Evolutionary conservation across 2,329 filamentous ascomycete genomes (phyloP).

Genomic region (Epichloe coenophiala): DNA sequence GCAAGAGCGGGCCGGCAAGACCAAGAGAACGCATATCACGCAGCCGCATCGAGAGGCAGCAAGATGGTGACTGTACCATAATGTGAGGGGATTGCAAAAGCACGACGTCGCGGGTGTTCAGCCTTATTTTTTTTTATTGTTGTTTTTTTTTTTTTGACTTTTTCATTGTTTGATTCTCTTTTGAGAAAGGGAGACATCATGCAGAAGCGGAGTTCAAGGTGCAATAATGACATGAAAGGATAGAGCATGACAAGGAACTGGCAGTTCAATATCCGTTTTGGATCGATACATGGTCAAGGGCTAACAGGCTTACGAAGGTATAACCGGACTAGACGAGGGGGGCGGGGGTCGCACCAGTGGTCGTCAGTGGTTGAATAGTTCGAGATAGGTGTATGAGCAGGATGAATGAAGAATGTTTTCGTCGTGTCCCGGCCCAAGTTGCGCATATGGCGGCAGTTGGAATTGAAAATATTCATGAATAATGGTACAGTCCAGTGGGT

Average conservation of each 20-base stretch:
- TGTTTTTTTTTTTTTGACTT: background rate
- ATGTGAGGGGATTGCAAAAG: constrained; percentile 43
- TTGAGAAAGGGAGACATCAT: background rate
- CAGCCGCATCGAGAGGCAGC: constrained; percentile 68
- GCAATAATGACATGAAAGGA: background rate
- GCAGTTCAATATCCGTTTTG: background rate
- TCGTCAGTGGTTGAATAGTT: background rate
- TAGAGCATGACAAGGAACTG: background rate
- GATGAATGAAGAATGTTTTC: background rate
- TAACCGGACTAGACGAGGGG: background rate
- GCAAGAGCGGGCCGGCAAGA: constrained; percentile 52
- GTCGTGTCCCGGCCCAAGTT: no score
- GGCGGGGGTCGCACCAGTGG: no score
- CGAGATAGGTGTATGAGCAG: background rate
- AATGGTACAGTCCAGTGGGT: no score
- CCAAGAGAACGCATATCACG: constrained; percentile 68
- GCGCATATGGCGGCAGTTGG: background rate
- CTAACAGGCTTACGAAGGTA: background rate
- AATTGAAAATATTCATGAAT: background rate
- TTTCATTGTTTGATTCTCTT: background rate
- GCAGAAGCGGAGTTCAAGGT: background rate
- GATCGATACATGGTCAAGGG: background rate
- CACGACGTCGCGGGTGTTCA: no score
- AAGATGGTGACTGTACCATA: constrained; percentile 75
- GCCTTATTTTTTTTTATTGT: no score